Percentiles rank a stretch among this genome's conserved stretches.
Conservation (phyloP, 2,329 filamentous ascomycete genomes). For the Ampelomyces quisqualis region DNA sequence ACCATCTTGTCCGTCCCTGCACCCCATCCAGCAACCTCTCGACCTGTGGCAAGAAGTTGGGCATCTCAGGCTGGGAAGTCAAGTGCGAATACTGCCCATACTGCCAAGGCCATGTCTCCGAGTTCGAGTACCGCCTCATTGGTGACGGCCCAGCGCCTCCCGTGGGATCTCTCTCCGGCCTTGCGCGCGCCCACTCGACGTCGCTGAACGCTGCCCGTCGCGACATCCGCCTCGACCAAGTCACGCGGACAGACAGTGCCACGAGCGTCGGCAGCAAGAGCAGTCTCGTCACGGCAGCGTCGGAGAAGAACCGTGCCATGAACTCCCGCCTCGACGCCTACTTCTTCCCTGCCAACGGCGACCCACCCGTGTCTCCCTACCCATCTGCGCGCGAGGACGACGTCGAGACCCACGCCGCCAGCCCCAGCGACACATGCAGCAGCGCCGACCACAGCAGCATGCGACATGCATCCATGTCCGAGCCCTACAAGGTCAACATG, state of each 20-base stretch:
- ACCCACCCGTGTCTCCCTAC: constrained; percentile 27
- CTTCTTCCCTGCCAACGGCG: constrained; percentile 32
- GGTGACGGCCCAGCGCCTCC: constrained; percentile 43
- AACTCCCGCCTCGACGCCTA: constrained; percentile 44
- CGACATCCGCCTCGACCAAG: constrained; percentile 41
- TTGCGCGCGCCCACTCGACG: constrained; percentile 44
- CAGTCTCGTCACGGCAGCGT: constrained; percentile 37
- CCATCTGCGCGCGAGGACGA: constrained; percentile 33
- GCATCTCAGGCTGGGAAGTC: constrained; percentile 53
- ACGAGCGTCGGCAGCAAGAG: constrained; percentile 38
- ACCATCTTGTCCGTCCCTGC: constrained; percentile 50
- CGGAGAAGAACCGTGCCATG: constrained; percentile 45
- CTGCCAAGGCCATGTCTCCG: constrained; percentile 46
- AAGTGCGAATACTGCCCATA: constrained; percentile 52
- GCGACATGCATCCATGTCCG: constrained; percentile 33
- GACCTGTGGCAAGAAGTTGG: constrained; percentile 50
- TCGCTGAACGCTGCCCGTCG: constrained; percentile 41
- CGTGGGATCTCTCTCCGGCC: constrained; percentile 43
- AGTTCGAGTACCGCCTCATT: constrained; percentile 51
- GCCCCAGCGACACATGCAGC: constrained; percentile 40
- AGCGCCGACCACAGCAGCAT: constrained; percentile 36
- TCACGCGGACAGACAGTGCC: constrained; percentile 41
- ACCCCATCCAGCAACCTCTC: constrained; percentile 47
- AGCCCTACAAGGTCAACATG: constrained; percentile 34
- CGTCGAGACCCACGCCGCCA: constrained; percentile 30